Evolutionary conservation across 345 rosid genomes (phyloP), one percentile per base, ranked within the genome.

Genomic region (Geranium rotundifolium): DNA sequence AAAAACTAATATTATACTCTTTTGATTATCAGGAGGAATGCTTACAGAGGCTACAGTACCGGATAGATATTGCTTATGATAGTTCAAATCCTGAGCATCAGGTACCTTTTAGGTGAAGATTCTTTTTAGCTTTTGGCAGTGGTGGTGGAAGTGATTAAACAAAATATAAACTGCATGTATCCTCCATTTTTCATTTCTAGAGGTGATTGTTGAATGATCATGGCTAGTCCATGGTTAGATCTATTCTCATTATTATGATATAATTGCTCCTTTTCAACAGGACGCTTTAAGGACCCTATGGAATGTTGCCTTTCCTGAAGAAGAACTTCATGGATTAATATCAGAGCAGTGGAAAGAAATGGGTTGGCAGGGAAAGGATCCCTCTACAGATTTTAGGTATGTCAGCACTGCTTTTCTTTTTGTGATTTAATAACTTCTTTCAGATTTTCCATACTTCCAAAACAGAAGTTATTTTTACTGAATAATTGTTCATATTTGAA

Each of bases 341-440:
- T 86, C 99, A 68, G 99, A 95, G 78, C 99, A 88, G 68, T 95
- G 99, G 99, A 95, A 95, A 79, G 96, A 88, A 84, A 95, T 95
- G 99, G 99, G 99, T 58, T 95, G 99, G 99, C 99, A 90, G 78
- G 99, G 99, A 57, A 95, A 90, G 82, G 99, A 95, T 74, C 99
- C 99, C 29, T 90, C 99, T 54, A 90, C 99, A 56, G 99, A 95
- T 79, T 95, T 95, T 83, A 82, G 99, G 99, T 90, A 68, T 68
- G 57, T 52, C 14, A 34, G 12, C 15, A 41, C 30, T 46, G 60
- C 31, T 50, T 19, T 41, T 5, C 17, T 61, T 29, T 23, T 31
- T n/a, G 7, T 17, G 13, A 31, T 31, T n/a, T 55, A 54, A 34
- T 54, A 31, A 31, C 50, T 63, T 49, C 7, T 27, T 56, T 56